Conservation (phyloP, 805 yeast genomes). For the Zygotorulaspora florentina region DNA sequence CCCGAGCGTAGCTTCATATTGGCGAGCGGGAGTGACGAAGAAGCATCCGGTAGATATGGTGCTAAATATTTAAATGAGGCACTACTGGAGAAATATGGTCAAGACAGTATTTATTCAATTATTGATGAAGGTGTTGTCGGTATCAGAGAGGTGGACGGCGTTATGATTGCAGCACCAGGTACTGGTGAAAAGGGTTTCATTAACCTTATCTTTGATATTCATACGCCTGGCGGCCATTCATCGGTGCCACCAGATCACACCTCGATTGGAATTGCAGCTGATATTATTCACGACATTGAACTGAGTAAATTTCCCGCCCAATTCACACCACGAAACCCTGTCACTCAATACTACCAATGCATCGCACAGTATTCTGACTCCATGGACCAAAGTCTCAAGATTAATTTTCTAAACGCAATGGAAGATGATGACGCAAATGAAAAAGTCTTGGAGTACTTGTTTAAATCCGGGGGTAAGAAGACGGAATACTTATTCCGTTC, state of each 20-base stretch:
- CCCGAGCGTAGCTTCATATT: constrained; percentile 57
- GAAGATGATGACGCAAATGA: constrained; percentile 13
- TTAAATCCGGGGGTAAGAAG: constrained; percentile 18
- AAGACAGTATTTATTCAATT: constrained; percentile 53
- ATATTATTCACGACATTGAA: constrained; percentile 53
- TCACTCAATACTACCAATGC: constrained; percentile 54
- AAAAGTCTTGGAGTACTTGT: constrained; percentile 14
- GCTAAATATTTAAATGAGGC: constrained; percentile 48
- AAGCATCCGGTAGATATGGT: constrained; percentile 58
- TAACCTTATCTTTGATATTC: constrained; percentile 35
- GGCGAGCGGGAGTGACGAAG: constrained; percentile 76
- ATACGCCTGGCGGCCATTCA: constrained; percentile 56
- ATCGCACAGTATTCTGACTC: constrained; percentile 42
- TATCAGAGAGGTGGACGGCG: constrained; percentile 37
- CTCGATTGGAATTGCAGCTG: constrained; percentile 63
- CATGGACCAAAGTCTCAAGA: constrained; percentile 10
- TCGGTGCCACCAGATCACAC: constrained; percentile 65
- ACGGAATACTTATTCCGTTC: constrained; percentile 43
- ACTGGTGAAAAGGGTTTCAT: constrained; percentile 56
- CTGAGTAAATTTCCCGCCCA: constrained; percentile 42
- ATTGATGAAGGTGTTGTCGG: constrained; percentile 61
- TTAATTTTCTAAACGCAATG: constrained; percentile 15
- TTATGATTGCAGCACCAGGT: constrained; percentile 46
- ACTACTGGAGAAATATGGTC: constrained; percentile 52
- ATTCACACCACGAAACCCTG: constrained; percentile 54